Base-by-base conservation (phyloP, 2,329 filamentous ascomycete genomes). In the Pseudocercospora macadamiae region DNA sequence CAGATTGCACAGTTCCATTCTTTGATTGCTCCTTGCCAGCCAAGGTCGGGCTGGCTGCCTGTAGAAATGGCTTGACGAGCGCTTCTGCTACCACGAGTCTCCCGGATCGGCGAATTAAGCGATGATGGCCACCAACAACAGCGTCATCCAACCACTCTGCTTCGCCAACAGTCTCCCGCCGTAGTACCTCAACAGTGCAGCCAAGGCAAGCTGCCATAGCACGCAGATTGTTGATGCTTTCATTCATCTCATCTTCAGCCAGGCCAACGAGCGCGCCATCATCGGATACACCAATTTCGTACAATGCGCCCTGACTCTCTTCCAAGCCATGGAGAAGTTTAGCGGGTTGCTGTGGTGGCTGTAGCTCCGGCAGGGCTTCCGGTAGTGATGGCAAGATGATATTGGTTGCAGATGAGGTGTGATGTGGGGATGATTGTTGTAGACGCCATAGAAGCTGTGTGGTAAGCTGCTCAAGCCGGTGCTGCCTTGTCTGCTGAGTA, bases 281-380 rank as follows among this genome's bases (percentile, higher is more conserved):
- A 73, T 99, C 95, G 25, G 93, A 89, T 8, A 99, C 92, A 0
- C 95, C 95, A 73, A 99, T 96, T 74, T 99, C 93, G 68, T 99
- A 99, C 51, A 97, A 76, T 1, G 95, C 95, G 4, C 95, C 95
- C 65, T 91, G 89, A 14, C 92, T 97, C 72, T 96, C 93, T 72
- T 97, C 93, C 7, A 99, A 79, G 0, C 95, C 92, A 2, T 93
- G 83, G 10, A 86, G 74, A 28, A 87, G 75, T 51, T 80, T 82
- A 39, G 79, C 78, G 6, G 83, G 82, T 64, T 81, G 80, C 21
- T 78, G 77, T 30, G 80, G 80, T 12, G 77, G 75, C 21, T 79
- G 86, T 5, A 92, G 79, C 37, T 89, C 78, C 62, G 86, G 85
- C 6, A 79, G 72, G 7, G 82, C 80, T 54, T 93, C 86, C 0